Evolutionary conservation across 257 asterid genomes (phyloP), one percentile per base, ranked within the genome.

Genomic region (Eustoma russellianum): DNA sequence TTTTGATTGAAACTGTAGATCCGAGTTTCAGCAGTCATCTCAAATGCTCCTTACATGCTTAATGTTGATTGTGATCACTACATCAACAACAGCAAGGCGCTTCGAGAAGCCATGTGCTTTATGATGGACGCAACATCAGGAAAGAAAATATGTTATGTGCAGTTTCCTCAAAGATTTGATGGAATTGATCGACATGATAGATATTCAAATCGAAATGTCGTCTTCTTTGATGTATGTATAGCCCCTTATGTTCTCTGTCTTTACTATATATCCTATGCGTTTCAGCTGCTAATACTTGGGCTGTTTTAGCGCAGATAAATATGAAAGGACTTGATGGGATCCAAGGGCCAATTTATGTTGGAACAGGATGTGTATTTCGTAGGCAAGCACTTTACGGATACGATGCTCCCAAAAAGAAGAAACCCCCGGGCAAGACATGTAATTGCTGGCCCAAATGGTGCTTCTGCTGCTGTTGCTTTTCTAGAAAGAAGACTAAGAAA

Each of bases 81-180:
- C 49, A 83, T 90, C 71, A 90, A 90, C 52, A 90, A 90, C 85
- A 73, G 98, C 66, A 90, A 90, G 77, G 98, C 98, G 59, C 85
- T 90, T 13, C 70, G 98, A 53, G 98, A 90, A 78, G 75, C 96
- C 56, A 90, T 90, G 98, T 90, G 98, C 77, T 90, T 90, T 84
- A 82, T 90, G 96, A 90, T 90, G 98, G 98, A 90, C 68, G 96
- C 98, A 18, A 92, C 88, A 60, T 76, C 98, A 8, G 98, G 98
- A 48, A 90, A 90, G 81, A 86, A 90, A 70, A 86, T 90, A 70
- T 90, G 98, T 68, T 90, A 90, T 34, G 97, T 89, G 65, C 97
- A 89, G 66, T 89, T 89, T 72, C 97, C 97, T 70, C 97, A 89
- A 64, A 77, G 97, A 71, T 89, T 89, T 56, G 97, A 89, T 60